Percentiles rank a stretch among this genome's conserved stretches.
These are phyloP conservation scores for Paratrimastix pyriformis DNA, from an alignment of 78 protist genomes.

Conservation along the genomic window DNA sequence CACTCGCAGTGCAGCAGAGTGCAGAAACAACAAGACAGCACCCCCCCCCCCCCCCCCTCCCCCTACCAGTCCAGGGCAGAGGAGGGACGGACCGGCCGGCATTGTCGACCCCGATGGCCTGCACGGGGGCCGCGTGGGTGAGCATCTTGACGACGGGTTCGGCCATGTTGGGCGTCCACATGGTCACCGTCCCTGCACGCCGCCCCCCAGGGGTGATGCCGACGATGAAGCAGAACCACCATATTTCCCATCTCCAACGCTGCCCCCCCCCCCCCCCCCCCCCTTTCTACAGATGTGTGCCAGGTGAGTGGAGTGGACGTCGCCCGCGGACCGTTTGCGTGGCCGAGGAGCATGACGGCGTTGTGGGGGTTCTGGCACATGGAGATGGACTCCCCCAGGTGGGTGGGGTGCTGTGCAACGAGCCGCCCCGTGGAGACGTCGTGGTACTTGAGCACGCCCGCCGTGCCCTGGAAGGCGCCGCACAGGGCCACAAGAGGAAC, in stretches of 20 bases:
- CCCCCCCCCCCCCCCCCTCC: too few species aligned
- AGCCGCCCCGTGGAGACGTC: slow-evolving; percentile 60
- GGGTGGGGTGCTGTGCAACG: slow-evolving; percentile 41
- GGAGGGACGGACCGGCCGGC: slow-evolving; percentile 50
- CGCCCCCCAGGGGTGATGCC: too few species aligned
- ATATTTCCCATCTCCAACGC: too few species aligned
- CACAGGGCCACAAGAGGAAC: too few species aligned
- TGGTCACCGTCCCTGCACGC: slow-evolving; percentile 61
- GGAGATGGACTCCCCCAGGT: slow-evolving; percentile 24
- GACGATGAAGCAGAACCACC: too few species aligned
- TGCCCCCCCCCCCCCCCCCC: too few species aligned
- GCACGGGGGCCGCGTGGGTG: slow-evolving; percentile 27
- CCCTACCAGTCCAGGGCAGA: too few species aligned
- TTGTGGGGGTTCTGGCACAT: slow-evolving; percentile 66
- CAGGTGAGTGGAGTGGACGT: too few species aligned
- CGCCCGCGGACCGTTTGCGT: slow-evolving; percentile 64
- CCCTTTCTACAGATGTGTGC: too few species aligned
- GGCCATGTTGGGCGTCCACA: slow-evolving; percentile 76
- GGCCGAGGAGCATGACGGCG: slow-evolving; percentile 72
- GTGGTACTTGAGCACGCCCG: slow-evolving; percentile 38
- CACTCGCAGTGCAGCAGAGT: too few species aligned
- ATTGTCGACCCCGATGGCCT: slow-evolving; percentile 37
- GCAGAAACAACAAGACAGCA: too few species aligned
- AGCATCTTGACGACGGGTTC: slow-evolving; percentile 51
- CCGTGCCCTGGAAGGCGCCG: not conserved